Base-by-base conservation (phyloP, 306 rosid species). In the Acacia crassicarpa region DNA sequence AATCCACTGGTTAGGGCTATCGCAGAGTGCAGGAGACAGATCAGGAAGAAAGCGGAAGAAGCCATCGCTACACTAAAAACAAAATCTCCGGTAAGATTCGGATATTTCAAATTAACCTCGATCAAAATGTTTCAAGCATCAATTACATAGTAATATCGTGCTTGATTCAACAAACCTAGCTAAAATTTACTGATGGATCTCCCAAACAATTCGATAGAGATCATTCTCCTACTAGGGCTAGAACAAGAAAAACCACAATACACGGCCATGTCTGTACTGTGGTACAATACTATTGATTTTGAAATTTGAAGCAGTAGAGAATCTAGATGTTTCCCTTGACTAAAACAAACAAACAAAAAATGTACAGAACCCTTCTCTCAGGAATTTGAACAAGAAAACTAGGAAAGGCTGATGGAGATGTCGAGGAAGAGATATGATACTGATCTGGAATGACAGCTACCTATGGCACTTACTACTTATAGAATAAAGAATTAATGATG, bases 1-100 rank as follows among this genome's bases (percentile, higher is more conserved):
- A 86, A 71, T 84, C 99, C 99, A 87, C 95, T 85, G 19, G 90
- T 84, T 27, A 95, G 82, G 82, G 95, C 94, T 49, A 93, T 73
- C 62, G 87, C 67, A 81, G 99, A 90, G 78, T 95, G 99, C 32
- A 95, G 97, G 86, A 86, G 46, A 83, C 99, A 93, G 43, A 86
- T 86, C 38, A 88, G 15, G 77, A 85, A 78, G 83, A 95, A 95
- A 67, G 91, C 92, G 43, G 93, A 80, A 51, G 92, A 85, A 33
- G 90, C 87, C 98, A 93, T 91, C 35, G 1, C 3, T 62, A 1
- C 0, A 14, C 16, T n/a, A 46, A 48, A 51, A 51, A 5, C 19
- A 51, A 4, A 62, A 27, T 63, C 67, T 27, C 67, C 17, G 11
- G 67, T 58, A 22, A 58, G 65, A 58, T 23, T n/a, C 32, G 1